phyloP scores from a whole-genome alignment of 1,139 yeast genomes.

The Neolecta irregularis region DNA sequence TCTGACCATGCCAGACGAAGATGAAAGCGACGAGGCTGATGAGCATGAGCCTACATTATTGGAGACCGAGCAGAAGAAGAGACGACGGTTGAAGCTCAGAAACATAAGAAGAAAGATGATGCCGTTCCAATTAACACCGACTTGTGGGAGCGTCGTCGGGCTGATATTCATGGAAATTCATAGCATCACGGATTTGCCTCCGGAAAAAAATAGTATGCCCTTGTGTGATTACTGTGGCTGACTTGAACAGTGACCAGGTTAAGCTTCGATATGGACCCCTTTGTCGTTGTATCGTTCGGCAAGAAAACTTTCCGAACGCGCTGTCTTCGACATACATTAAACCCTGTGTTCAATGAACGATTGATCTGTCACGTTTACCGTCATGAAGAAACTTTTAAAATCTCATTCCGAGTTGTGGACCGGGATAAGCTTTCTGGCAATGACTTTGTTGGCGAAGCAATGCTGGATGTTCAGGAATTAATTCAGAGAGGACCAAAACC shows the following conservation, averaged over 20 bases:
- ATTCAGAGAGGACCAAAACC: slow-evolving; percentile 26
- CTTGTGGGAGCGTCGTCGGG: slow-evolving; percentile 37
- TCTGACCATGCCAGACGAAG: slow-evolving; percentile 9
- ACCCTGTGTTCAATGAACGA: slow-evolving; percentile 70
- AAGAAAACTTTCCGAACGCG: slow-evolving; percentile 76
- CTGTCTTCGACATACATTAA: slow-evolving; percentile 66
- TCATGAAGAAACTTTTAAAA: slow-evolving; percentile 47
- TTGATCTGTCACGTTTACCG: slow-evolving; percentile 62
- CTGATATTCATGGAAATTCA: slow-evolving; percentile 63
- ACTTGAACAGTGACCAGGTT: slow-evolving; percentile 35
- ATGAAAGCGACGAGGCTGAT: slow-evolving; percentile 5
- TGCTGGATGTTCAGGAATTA: slow-evolving; percentile 38
- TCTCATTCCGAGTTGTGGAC: slow-evolving; percentile 63
- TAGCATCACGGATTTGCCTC: slow-evolving; percentile 58
- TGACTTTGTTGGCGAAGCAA: slow-evolving; percentile 59
- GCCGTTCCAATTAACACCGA: not conserved
- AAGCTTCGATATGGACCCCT: slow-evolving; percentile 92
- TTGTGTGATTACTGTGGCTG: slow-evolving; percentile 21
- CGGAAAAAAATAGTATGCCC: slow-evolving; percentile 32
- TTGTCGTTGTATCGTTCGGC: slow-evolving; percentile 82
- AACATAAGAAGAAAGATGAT: not conserved
- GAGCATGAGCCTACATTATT: not conserved
- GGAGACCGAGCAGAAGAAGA: slow-evolving; percentile 3
- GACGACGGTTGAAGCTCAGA: not conserved
- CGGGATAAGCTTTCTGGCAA: slow-evolving; percentile 71